Percentiles rank a stretch among this genome's conserved stretches.
phyloP scores from a whole-genome alignment of 495 filamentous ascomycete species.

The Aspergillus diversus region DNA sequence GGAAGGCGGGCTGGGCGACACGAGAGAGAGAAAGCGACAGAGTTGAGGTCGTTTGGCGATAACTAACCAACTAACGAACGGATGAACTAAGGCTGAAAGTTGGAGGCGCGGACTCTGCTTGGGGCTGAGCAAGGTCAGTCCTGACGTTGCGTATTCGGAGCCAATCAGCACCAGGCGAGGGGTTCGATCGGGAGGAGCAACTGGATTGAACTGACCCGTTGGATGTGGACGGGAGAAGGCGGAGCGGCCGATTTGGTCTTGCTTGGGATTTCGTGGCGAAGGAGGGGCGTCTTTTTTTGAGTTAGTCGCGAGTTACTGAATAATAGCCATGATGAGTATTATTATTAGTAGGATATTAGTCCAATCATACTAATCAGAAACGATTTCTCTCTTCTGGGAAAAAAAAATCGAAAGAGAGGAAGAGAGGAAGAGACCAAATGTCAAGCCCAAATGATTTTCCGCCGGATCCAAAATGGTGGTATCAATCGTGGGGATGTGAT shows the following conservation, averaged over 20 bases:
- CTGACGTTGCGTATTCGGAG: slow-evolving; percentile 32
- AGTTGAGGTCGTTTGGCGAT: slow-evolving; percentile 23
- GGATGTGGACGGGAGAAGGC: slow-evolving; percentile 2
- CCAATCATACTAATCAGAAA: not conserved
- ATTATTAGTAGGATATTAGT: too few relatives aligned
- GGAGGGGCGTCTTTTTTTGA: slow-evolving; percentile 15
- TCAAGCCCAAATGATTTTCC: slow-evolving; percentile 4
- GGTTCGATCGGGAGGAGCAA: slow-evolving; percentile 21
- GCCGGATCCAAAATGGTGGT: not conserved
- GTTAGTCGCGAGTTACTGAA: not conserved
- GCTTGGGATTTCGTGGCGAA: slow-evolving; percentile 18
- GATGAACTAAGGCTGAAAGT: slow-evolving; percentile 20
- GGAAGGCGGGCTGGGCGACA: slow-evolving; percentile 15
- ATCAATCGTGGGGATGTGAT: not conserved
- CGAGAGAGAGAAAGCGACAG: slow-evolving; percentile 28
- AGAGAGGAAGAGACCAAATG: not conserved
- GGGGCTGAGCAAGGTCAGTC: slow-evolving; percentile 39
- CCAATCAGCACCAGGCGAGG: slow-evolving; percentile 31
- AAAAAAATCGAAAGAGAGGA: slow-evolving; percentile 9
- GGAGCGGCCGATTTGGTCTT: not conserved
- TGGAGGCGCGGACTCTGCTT: slow-evolving; percentile 29
- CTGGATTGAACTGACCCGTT: slow-evolving; percentile 6
- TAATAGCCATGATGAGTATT: too few relatives aligned
- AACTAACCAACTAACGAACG: slow-evolving; percentile 22
- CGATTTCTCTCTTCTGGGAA: not conserved